Conservation (phyloP, 768 basidiomycete genomes). For the Pilatotrama ljubarskyi region DNA sequence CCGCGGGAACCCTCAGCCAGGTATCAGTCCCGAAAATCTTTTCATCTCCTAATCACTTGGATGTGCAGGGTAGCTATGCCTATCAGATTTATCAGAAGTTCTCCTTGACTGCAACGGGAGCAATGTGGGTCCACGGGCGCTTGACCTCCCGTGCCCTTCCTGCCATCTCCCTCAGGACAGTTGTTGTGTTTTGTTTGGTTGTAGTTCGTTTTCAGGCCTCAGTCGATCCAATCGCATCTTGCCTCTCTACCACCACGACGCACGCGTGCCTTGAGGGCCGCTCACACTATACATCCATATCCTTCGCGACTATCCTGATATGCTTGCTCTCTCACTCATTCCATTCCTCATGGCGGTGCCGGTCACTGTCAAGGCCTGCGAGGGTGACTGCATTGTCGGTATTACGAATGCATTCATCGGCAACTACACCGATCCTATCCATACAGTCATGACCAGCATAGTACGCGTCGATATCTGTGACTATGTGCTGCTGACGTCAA, state of each 20-base stretch:
- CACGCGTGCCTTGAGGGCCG: constrained; percentile 10
- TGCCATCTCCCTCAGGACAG: background rate
- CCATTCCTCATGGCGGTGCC: constrained; percentile 31
- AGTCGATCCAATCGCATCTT: background rate
- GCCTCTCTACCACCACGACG: constrained; percentile 4
- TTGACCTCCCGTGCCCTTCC: no score
- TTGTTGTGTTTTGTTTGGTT: constrained; percentile 11
- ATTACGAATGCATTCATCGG: constrained; percentile 56
- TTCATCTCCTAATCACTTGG: no score
- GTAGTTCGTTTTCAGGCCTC: constrained; percentile 3
- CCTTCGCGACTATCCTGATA: background rate
- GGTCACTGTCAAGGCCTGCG: constrained; percentile 54
- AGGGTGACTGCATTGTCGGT: constrained; percentile 66
- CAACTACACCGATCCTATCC: constrained; percentile 50
- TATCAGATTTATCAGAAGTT: no score
- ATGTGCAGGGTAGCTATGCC: no score
- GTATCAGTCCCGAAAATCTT: no score
- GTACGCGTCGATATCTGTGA: constrained; percentile 36
- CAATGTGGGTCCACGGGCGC: background rate
- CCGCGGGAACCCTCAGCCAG: no score
- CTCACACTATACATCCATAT: background rate
- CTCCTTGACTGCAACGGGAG: background rate
- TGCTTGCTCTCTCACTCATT: constrained; percentile 23
- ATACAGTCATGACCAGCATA: constrained; percentile 39
- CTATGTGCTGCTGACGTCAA: constrained; percentile 6